Evolutionary conservation across 2,329 filamentous ascomycete genomes (phyloP), one percentile per base, ranked within the genome.

Genomic region (Chaetomium sp.): DNA sequence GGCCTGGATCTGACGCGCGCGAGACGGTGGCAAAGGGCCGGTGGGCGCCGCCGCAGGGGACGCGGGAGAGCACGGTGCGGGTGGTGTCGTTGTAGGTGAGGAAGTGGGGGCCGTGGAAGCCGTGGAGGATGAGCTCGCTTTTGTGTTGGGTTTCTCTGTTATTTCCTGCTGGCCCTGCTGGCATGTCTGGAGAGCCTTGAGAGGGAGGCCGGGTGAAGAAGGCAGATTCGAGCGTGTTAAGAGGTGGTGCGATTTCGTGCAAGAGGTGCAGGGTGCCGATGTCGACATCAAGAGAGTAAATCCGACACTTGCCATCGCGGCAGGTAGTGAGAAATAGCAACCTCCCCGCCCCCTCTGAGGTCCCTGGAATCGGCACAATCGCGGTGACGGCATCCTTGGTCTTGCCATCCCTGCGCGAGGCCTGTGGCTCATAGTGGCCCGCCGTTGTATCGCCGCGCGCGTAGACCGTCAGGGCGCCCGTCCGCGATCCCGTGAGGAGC

Each of bases 11-110:
- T 6, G 14, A 7, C 0, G 38, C 32, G 19, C 58, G 53, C 3
- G 65, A 62, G 6, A 57, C 49, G 53, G 70, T 88, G 2, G 82
- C 79, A 78, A 90, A 96, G 36, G 80, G 85, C 53, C 92, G 81
- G 66, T 96, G 90, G 0, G 85, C 85, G 37, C 92, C 92, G 54
- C 91, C 92, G 66, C 92, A 96, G 49, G 91, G 85, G 35, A 95
- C 77, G 0, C 76, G 78, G 53, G 86, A 80, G 12, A 92, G 70
- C 64, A 92, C 87, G 54, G 82, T 79, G 56, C 89, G 84, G 1
- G 74, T 75, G 0, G 82, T 84, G 66, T 88, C 84, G 67, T 96
- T 89, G 82, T 89, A 94, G 8, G 92, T 79, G 10, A 95, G 76
- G 66, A 97, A 95, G 47, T 83, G 76, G 59, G 84, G 89, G 67